phyloP scores from a whole-genome alignment of 768 basidiomycete genomes.

The Naganishia vishniacii region DNA sequence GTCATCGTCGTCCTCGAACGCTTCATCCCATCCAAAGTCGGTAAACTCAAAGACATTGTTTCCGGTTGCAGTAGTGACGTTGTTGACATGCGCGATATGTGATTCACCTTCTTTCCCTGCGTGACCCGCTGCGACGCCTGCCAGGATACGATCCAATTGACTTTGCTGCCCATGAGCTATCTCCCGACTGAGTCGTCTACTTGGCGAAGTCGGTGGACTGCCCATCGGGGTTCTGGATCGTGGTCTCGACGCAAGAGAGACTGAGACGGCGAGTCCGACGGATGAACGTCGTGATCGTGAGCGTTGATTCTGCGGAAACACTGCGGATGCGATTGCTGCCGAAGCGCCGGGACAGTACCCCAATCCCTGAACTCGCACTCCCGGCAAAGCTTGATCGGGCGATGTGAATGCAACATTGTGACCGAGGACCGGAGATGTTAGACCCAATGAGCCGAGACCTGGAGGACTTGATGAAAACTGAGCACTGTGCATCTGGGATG shows the following conservation, averaged over 20 bases:
- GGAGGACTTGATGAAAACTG: constrained; percentile 9
- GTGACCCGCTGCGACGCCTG: constrained; percentile 3
- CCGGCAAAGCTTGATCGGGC: constrained; percentile 16
- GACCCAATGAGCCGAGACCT: neutral
- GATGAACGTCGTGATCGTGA: constrained; percentile 28
- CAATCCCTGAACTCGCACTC: constrained; percentile 3
- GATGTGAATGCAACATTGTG: constrained; percentile 25
- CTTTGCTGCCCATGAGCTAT: constrained; percentile 12
- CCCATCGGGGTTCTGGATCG: constrained; percentile 23
- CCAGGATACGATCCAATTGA: constrained; percentile 2
- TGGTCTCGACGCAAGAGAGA: constrained; percentile 24
- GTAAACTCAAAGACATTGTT: constrained; percentile 25
- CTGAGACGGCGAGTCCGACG: constrained; percentile 25
- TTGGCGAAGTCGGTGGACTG: constrained; percentile 22
- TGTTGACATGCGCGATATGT: neutral
- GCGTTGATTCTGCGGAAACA: constrained; percentile 14
- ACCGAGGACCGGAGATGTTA: constrained; percentile 7
- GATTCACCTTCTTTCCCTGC: constrained; percentile 12
- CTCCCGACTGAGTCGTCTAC: constrained; percentile 15
- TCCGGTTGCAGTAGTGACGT: neutral
- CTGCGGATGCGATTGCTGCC: neutral
- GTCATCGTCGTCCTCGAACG: constrained; percentile 29
- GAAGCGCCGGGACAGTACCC: neutral
- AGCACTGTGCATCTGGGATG: constrained; percentile 8
- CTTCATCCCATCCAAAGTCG: constrained; percentile 31